phyloP scores from a whole-genome alignment of 306 rosid genomes.

The Lotus japonicus region DNA sequence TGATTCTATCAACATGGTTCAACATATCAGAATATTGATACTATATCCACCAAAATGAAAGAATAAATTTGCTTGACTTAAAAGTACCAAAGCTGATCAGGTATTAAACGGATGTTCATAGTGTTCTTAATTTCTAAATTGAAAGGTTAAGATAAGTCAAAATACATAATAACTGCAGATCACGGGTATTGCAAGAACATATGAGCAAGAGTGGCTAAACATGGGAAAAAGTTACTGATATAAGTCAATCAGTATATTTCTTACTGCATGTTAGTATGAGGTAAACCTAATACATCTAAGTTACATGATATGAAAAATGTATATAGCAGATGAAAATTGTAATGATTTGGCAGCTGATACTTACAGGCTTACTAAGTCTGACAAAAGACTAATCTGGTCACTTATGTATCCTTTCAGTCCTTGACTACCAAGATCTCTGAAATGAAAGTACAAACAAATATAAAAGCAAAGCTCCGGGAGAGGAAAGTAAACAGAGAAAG shows the following conservation, averaged over 20 bases:
- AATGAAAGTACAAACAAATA: constrained; percentile 14
- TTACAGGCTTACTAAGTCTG: constrained; percentile 91
- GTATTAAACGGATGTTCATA: not conserved
- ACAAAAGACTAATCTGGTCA: constrained; percentile 68
- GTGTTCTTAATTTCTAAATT: not conserved
- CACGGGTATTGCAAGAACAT: not conserved
- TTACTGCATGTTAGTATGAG: not conserved
- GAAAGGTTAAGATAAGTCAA: not conserved
- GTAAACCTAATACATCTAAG: not conserved
- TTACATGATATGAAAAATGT: not conserved
- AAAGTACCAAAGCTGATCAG: not conserved
- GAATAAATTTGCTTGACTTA: not conserved
- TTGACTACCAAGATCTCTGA: constrained; percentile 92
- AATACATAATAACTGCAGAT: not conserved
- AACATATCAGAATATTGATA: not conserved
- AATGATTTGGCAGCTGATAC: constrained; percentile 37
- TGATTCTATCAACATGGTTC: not conserved
- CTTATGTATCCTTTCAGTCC: constrained; percentile 85
- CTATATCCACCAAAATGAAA: not conserved
- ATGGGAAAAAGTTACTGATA: not conserved
- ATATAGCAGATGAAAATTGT: not conserved
- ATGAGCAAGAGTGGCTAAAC: not conserved
- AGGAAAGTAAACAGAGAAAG: not conserved
- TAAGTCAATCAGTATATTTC: not conserved
- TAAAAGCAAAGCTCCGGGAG: not conserved